Evolutionary conservation across 352 stramenopile genomes (phyloP), one percentile per base, ranked within the genome.

Genomic region (Globisporangium irregulare): DNA sequence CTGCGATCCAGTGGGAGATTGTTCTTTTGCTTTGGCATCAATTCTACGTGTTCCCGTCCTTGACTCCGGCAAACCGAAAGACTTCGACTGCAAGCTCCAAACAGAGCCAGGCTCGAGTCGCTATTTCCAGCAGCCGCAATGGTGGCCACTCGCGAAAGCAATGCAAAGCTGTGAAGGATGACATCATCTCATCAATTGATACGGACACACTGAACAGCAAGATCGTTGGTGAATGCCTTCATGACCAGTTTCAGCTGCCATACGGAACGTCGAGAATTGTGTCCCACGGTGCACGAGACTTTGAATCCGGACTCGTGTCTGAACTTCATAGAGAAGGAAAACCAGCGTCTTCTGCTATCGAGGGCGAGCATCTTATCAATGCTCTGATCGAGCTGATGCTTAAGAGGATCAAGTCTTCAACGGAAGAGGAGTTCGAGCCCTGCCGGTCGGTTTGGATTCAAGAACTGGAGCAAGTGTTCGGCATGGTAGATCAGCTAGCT

Each of bases 1-100:
- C 57, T 48, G 57, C 34, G 8, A 50, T 62, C 32, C 34, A 62
- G 57, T 62, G 57, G 57, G 57, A 62, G 36, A 53, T 62, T 36
- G 22, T 3, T 27, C 36, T 62, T 22, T n/a, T 62, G 20, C 57
- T 62, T 38, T 62, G 22, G 32, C 57, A 62, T 24, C 57, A 62
- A 15, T 62, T 62, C 57, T 62, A 51, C 12, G 20, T 22, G 20
- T 51, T 53, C 5, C 34, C 57, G 12, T 51, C 34, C 20, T 62
- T 60, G 15, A 48, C 27, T 29, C 14, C 27, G 12, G 46, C 46
- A 20, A 48, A 8, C 6, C 12, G 38, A n/a, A 48, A 48, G 38
- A 18, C 46, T 15, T 22, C 46, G 7, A 54, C 46, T 25, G 46
- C 46, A 24, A 24, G 38, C 20, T 48, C 38, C 38, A 54, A 54